Evolutionary conservation across 495 filamentous ascomycete genomes (phyloP).

Genomic region (Tricharina praecox): DNA sequence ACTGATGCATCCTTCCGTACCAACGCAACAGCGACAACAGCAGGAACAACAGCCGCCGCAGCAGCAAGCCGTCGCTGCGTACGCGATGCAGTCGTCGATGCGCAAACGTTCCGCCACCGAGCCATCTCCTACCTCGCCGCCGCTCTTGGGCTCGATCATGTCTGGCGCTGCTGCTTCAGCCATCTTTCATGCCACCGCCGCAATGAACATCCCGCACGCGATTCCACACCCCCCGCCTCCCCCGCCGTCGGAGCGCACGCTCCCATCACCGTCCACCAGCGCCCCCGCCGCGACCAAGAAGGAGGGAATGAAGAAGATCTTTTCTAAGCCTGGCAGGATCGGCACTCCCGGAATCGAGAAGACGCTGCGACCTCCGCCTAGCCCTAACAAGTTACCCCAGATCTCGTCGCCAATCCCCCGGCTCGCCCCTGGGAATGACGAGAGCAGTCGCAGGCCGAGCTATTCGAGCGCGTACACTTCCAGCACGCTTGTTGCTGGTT

Average conservation of each 20-base stretch:
- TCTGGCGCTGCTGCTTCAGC: slow-evolving; percentile 8
- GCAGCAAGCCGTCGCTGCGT: slow-evolving; percentile 25
- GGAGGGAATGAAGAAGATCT: slow-evolving; percentile 25
- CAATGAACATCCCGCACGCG: slow-evolving; percentile 7
- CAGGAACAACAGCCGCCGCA: slow-evolving; percentile 28
- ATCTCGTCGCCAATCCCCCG: slow-evolving; percentile 5
- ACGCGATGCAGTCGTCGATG: slow-evolving; percentile 23
- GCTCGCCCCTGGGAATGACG: not conserved
- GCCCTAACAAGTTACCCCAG: slow-evolving; percentile 15
- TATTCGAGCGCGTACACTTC: not conserved
- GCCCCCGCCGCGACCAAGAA: slow-evolving; percentile 18
- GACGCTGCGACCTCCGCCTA: slow-evolving; percentile 13
- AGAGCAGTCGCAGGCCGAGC: not conserved
- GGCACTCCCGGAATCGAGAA: slow-evolving; percentile 24
- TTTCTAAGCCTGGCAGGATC: slow-evolving; percentile 24
- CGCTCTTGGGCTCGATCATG: slow-evolving; percentile 8
- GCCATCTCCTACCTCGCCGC: slow-evolving; percentile 20
- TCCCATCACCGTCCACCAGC: slow-evolving; percentile 25
- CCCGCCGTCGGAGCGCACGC: slow-evolving; percentile 10
- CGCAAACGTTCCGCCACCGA: slow-evolving; percentile 24
- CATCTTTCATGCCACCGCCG: slow-evolving; percentile 9
- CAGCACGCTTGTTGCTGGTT: not conserved
- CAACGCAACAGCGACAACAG: not conserved
- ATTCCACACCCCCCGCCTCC: slow-evolving; percentile 8
- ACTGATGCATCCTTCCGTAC: slow-evolving; percentile 10